Conservation (phyloP, 768 basidiomycete species). For the Tricholoma flavovirens region DNA sequence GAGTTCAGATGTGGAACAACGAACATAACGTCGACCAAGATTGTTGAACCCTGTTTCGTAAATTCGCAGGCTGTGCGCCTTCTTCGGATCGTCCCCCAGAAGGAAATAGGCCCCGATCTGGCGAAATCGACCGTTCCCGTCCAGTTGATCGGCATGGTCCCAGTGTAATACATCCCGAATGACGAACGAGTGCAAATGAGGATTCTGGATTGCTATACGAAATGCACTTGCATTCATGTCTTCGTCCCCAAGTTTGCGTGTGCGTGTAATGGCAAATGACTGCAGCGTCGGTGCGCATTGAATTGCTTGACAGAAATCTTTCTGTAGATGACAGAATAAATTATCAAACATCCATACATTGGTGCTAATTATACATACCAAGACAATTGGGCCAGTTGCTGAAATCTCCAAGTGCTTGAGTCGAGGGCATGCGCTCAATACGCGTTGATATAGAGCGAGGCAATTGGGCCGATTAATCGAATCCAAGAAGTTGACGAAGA, state of each 20-base stretch:
- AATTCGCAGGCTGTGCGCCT: slow-evolving; percentile 1
- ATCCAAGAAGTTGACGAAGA: slow-evolving; percentile 17
- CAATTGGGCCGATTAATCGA: background rate
- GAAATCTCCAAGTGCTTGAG: slow-evolving; percentile 12
- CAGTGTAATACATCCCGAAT: slow-evolving; percentile 13
- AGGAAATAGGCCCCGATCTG: slow-evolving; percentile 6
- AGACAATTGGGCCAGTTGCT: slow-evolving; percentile 9
- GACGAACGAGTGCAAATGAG: slow-evolving; percentile 10
- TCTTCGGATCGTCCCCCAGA: background rate
- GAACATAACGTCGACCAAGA: background rate
- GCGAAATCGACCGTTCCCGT: slow-evolving; percentile 8
- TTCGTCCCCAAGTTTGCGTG: slow-evolving; percentile 7
- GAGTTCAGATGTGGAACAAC: background rate
- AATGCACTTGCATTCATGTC: slow-evolving; percentile 7
- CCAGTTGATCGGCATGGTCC: slow-evolving; percentile 16
- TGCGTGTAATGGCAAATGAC: slow-evolving; percentile 11
- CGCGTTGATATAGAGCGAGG: slow-evolving; percentile 9
- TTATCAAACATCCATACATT: background rate
- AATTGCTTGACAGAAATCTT: slow-evolving; percentile 11
- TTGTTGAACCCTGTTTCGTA: background rate
- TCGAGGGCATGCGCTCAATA: slow-evolving; percentile 9
- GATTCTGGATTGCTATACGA: slow-evolving; percentile 10
- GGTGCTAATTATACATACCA: slow-evolving; percentile 5
- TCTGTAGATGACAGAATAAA: background rate
- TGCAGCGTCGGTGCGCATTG: slow-evolving; percentile 8